Evolutionary conservation across 2,329 filamentous ascomycete species (phyloP).

Genomic region (Tolypocladium sp.): DNA sequence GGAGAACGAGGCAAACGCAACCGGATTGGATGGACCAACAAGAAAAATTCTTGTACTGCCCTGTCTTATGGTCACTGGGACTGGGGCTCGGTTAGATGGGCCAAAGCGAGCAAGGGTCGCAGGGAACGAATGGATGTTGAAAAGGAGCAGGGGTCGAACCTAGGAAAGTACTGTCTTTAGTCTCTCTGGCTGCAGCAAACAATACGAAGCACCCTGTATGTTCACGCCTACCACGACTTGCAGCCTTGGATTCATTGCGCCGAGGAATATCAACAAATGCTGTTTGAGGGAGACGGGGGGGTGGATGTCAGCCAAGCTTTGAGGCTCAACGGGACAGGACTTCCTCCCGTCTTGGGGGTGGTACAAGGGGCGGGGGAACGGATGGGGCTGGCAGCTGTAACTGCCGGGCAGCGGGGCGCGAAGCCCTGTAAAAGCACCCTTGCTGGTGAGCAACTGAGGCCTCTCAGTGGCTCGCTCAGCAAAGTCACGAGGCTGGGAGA

Average conservation of each 20-base stretch:
- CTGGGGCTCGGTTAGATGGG: background rate
- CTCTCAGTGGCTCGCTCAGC: background rate
- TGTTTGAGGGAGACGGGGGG: background rate
- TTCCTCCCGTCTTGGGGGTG: background rate
- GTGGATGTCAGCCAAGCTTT: background rate
- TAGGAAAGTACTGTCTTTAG: slow-evolving; percentile 1
- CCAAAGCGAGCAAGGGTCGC: background rate
- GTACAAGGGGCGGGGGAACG: background rate
- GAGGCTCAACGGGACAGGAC: background rate
- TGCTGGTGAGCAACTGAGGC: background rate
- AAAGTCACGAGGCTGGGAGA: background rate
- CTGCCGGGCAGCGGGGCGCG: background rate
- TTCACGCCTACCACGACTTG: background rate
- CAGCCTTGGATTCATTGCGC: background rate
- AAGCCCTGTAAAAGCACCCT: background rate
- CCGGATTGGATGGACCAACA: background rate
- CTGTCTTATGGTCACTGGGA: background rate
- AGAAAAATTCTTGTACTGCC: background rate
- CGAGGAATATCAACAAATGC: background rate
- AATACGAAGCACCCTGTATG: slow-evolving; percentile 1
- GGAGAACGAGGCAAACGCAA: background rate
- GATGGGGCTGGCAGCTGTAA: background rate
- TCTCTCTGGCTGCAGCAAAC: background rate
- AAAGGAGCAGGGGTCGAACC: background rate
- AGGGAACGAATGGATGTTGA: background rate